These are phyloP conservation scores for Epichloe sp. DNA, from an alignment of 2,329 filamentous ascomycete genomes.

Conservation along the genomic window DNA sequence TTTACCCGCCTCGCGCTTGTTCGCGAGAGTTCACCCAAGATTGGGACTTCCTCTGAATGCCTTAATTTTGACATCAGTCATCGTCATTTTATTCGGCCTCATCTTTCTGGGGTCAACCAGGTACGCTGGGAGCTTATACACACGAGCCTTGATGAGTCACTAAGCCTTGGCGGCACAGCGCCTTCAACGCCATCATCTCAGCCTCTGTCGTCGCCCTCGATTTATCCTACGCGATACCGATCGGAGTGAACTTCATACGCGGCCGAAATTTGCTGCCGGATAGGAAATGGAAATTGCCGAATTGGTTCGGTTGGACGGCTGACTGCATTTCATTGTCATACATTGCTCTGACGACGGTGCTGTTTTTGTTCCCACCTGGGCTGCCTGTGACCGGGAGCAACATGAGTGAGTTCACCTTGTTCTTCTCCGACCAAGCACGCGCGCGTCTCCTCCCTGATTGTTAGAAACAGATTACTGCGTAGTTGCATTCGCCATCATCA, in stretches of 20 bases:
- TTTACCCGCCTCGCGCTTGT: constrained; percentile 46
- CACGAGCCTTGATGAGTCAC: too few species aligned
- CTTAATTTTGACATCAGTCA: constrained; percentile 42
- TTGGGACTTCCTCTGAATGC: constrained; percentile 56
- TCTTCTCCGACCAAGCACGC: too few species aligned
- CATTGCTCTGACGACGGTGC: constrained; percentile 52
- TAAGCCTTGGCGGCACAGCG: constrained; percentile 19
- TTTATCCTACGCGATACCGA: constrained; percentile 61
- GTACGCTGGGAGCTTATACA: not conserved
- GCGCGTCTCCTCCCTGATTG: not conserved
- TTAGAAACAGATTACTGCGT: constrained; percentile 26
- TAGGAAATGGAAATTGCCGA: constrained; percentile 20
- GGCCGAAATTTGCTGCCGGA: constrained; percentile 51
- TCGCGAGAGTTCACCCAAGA: constrained; percentile 46
- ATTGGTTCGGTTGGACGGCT: constrained; percentile 22
- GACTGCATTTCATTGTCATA: constrained; percentile 42
- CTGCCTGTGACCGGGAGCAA: constrained; percentile 49
- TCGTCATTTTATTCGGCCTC: constrained; percentile 55
- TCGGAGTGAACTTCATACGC: constrained; percentile 53
- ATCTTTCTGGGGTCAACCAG: constrained; percentile 56
- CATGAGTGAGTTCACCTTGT: constrained; percentile 36
- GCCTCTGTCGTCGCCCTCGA: constrained; percentile 60
- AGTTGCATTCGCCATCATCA: constrained; percentile 31
- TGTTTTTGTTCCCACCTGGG: constrained; percentile 59
- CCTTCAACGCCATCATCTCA: constrained; percentile 60